These are phyloP conservation scores for Umbelopsis sp. DNA, from an alignment of 192 early-diverging fungal genomes.

Conservation along the genomic window DNA sequence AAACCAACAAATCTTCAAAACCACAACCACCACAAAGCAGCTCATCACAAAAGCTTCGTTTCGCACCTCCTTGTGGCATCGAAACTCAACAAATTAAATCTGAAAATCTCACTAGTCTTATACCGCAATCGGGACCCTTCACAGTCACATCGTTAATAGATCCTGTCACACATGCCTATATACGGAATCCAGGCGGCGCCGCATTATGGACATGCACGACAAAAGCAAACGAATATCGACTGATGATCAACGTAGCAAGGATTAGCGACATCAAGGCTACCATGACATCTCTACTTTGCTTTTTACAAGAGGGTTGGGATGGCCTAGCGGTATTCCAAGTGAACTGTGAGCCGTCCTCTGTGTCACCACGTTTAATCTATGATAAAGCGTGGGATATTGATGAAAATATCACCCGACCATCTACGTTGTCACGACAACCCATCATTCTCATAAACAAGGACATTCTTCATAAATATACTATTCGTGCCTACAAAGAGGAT, in stretches of 20 bases:
- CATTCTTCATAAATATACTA: constrained; percentile 9
- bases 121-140: constrained; percentile 11
- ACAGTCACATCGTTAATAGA: constrained; percentile 15
- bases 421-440: background rate
- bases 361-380: background rate
- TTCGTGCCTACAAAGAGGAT: constrained; percentile 10
- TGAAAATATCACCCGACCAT: background rate
- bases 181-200: constrained; percentile 13
- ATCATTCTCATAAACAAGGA: constrained; percentile 14
- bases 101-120: background rate
- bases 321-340: background rate
- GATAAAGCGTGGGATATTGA: background rate
- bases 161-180: constrained; percentile 14
- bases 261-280: constrained; percentile 8
- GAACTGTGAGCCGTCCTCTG: background rate
- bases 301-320: constrained; percentile 5
- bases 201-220: constrained; percentile 1
- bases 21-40: background rate
- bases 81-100: background rate
- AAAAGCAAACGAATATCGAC: background rate
- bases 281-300: background rate
- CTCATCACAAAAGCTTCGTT: background rate
- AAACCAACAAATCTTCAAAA: background rate
- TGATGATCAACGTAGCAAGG: constrained; percentile 2
- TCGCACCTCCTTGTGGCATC: constrained; percentile 7